A percentile compares a stretch with the other conserved stretches of the same genome.
These are phyloP conservation scores for Verticillium longisporum DNA, from an alignment of 2,329 filamentous ascomycete genomes.

Conservation along the genomic window DNA sequence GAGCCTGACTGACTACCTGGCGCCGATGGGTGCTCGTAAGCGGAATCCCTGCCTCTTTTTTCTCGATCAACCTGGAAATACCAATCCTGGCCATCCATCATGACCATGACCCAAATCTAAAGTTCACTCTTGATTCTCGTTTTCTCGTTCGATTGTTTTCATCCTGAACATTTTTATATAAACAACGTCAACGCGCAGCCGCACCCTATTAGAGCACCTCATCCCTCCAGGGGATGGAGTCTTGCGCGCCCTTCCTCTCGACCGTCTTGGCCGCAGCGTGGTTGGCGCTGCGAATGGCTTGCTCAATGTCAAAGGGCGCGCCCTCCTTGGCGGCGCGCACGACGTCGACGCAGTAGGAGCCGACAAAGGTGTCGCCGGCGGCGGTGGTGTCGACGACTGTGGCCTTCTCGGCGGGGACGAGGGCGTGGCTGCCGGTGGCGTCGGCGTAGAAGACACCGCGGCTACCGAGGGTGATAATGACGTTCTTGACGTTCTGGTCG, in stretches of 20 bases:
- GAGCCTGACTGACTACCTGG: not conserved
- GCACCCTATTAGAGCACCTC: conserved; percentile 20
- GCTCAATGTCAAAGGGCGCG: conserved; percentile 43
- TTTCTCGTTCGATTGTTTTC: not conserved
- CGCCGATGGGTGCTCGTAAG: not conserved
- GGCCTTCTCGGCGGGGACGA: conserved; percentile 61
- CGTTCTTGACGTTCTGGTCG: conserved; percentile 60
- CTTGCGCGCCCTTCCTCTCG: conserved; percentile 32
- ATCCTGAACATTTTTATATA: not conserved
- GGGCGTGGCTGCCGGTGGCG: conserved; percentile 28
- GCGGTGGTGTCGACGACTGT: conserved; percentile 86
- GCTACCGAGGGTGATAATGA: conserved; percentile 78
- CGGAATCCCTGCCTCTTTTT: not conserved
- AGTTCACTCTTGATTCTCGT: not conserved
- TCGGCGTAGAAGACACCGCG: conserved; percentile 67
- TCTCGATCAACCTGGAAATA: not conserved
- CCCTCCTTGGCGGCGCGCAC: conserved; percentile 35
- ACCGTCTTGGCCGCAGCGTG: conserved; percentile 33
- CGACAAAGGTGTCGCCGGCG: conserved; percentile 91
- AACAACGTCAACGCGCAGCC: no score
- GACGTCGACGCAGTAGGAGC: conserved; percentile 71
- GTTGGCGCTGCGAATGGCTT: conserved; percentile 50
- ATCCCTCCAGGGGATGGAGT: conserved; percentile 37
- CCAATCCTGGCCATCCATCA: not conserved
- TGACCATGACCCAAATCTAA: not conserved